Base-by-base conservation (phyloP, 176 grass and related monocot genomes). In the Zoysia japonica region DNA sequence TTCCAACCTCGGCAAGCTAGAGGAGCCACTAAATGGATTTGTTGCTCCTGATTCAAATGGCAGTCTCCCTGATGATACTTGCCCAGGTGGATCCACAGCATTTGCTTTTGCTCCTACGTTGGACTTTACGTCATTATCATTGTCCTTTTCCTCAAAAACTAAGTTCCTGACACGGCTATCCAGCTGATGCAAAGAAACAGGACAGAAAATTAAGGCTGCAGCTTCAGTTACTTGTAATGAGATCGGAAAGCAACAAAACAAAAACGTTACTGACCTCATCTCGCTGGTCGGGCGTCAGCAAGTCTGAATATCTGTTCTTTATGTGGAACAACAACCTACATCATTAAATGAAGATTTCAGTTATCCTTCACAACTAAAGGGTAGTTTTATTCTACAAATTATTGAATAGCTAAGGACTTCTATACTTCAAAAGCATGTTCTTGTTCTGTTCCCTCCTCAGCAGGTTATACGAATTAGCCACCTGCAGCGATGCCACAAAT, bases 291-390 rank as follows among this genome's bases (percentile, higher is more conserved):
- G 77, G 83, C 38, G 85, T 78, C 62, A 97, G 82, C 77, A 97
- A 77, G 46, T 67, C 72, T 71, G 90, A 87, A 85, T 97, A 97
- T 78, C 87, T 85, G 80, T 97, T 97, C 65, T 97, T 93, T 85
- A 97, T 87, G 74, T 93, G 93, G 75, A 97, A 90, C 70, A 97
- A 61, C 74, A 86, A 80, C 90, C 93, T 97, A 76, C 36, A 15
- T 72, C 61, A 85, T 85, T 70, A 17, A 86, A 70, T 74, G 16
- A 53, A 78, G 57, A 84, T 52, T 86, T 87, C 55, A 80, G 76
- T 72, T 47, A 88, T 87, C 61, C 74, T 67, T 72, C 41, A 88
- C 70, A 79, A 76, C 47, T 52, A 76, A 41, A 77, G 7, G 49
- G 14, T 67, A 51, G 16, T 48, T 85, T 61, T 14, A 71, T 68